These are phyloP conservation scores for Lentinula aciculospora DNA, from an alignment of 768 basidiomycete species.

Conservation along the genomic window DNA sequence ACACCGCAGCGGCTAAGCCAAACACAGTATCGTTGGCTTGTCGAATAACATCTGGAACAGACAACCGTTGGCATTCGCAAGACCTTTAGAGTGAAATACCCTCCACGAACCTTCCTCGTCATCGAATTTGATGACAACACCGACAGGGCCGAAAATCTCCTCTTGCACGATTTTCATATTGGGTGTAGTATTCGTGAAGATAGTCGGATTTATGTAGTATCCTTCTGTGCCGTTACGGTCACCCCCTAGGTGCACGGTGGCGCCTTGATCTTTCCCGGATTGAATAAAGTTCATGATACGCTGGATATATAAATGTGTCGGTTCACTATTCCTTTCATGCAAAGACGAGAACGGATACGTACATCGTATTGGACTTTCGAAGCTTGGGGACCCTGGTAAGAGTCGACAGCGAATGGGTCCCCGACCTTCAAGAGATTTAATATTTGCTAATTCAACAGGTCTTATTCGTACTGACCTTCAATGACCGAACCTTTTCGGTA, in stretches of 20 bases:
- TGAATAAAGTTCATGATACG: conserved; percentile 69
- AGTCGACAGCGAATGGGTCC: conserved; percentile 56
- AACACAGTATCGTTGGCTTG: conserved; percentile 86
- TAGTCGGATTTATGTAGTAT: conserved; percentile 63
- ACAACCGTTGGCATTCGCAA: conserved; percentile 23
- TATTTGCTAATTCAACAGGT: neutral
- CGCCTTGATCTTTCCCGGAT: conserved; percentile 62
- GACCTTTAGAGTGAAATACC: neutral
- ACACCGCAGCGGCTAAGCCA: conserved; percentile 85
- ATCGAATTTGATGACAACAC: conserved; percentile 63
- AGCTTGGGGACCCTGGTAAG: conserved; percentile 75
- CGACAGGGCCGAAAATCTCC: conserved; percentile 74
- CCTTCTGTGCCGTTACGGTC: conserved; percentile 48
- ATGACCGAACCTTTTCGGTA: conserved; percentile 35
- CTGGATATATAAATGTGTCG: conserved; percentile 21
- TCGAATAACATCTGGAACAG: conserved; percentile 50
- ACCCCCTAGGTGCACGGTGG: conserved; percentile 57
- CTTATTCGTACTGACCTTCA: conserved; percentile 46
- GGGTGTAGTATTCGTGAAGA: conserved; percentile 56
- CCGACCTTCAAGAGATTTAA: conserved; percentile 46
- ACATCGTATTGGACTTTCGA: conserved; percentile 73
- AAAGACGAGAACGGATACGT: conserved; percentile 19
- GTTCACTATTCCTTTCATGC: neutral
- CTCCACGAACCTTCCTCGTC: conserved; percentile 33
- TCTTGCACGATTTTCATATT: conserved; percentile 66